A percentile compares a stretch with the other conserved stretches of the same genome.
Evolutionary conservation across 805 yeast genomes (phyloP).

Genomic region (Saccharomycopsis fibuligera): DNA sequence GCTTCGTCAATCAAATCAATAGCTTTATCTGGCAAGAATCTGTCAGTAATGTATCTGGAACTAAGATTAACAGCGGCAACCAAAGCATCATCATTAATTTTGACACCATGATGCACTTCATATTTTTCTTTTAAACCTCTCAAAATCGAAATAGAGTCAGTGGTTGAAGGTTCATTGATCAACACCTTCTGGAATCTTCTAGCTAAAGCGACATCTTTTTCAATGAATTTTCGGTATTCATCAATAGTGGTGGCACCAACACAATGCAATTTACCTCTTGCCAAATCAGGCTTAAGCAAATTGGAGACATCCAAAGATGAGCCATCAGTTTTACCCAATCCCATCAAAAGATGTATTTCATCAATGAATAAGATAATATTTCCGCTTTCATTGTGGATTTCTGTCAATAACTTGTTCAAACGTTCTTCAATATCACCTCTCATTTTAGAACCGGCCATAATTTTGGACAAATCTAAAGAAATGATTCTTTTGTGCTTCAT

Average conservation of each 20-base stretch:
- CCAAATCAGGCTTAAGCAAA: conserved; percentile 85
- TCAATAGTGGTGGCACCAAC: conserved; percentile 96
- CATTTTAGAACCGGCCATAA: conserved; percentile 92
- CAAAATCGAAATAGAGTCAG: conserved; percentile 84
- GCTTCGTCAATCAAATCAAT: conserved; percentile 97
- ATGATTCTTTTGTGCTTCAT: conserved; percentile 82
- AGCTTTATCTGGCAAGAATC: conserved; percentile 93
- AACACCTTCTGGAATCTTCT: conserved; percentile 87
- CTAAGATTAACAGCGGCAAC: conserved; percentile 91
- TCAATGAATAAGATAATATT: conserved; percentile 78
- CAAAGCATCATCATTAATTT: conserved; percentile 85
- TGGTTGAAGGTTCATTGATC: conserved; percentile 82
- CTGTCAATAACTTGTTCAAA: conserved; percentile 71
- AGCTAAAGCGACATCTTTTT: conserved; percentile 93
- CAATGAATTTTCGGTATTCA: conserved; percentile 87
- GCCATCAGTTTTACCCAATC: conserved; percentile 90
- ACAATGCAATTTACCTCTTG: conserved; percentile 82
- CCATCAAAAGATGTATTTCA: conserved; percentile 83
- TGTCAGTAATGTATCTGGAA: conserved; percentile 83
- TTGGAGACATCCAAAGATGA: conserved; percentile 88
- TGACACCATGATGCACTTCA: conserved; percentile 97
- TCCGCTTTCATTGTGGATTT: conserved; percentile 57
- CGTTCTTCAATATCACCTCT: conserved; percentile 96
- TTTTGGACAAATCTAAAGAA: conserved; percentile 79
- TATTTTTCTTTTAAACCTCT: conserved; percentile 91